phyloP scores from a whole-genome alignment of 83 land plant species.

The Thuja plicata region DNA sequence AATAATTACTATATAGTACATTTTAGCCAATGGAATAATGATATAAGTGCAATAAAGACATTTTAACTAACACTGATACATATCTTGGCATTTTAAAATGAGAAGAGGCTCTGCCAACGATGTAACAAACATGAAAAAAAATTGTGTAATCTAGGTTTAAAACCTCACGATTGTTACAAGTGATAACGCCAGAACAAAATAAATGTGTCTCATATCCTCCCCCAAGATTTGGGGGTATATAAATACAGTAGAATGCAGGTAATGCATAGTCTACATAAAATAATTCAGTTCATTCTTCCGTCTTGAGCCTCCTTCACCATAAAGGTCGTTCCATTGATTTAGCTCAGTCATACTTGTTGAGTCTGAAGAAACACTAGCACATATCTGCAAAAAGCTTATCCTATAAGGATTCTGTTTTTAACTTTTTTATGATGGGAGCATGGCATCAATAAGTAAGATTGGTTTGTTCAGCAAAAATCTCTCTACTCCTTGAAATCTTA shows the following conservation, averaged over 20 bases:
- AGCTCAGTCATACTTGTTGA: constrained; percentile 76
- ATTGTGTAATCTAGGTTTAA: no score
- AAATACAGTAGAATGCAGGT: no score
- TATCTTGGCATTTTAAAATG: no score
- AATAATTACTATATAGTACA: no score
- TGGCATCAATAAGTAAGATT: neutral
- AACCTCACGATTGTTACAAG: neutral
- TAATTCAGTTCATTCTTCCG: constrained; percentile 68
- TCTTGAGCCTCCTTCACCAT: constrained; percentile 89
- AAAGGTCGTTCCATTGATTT: constrained; percentile 76
- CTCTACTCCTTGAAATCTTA: constrained; percentile 6
- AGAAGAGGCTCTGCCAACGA: no score
- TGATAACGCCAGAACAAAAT: neutral
- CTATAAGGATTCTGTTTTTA: neutral
- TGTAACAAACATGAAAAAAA: neutral
- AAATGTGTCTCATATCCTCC: no score
- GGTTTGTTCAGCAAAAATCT: neutral
- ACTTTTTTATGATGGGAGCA: neutral
- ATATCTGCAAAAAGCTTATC: constrained; percentile 37
- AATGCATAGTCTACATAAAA: constrained; percentile 54
- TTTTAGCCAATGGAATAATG: no score
- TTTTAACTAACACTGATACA: no score
- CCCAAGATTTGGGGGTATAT: no score
- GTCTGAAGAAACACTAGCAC: constrained; percentile 82
- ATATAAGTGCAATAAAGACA: no score